Evolutionary conservation across 139 green algal species (phyloP), one percentile per base, ranked within the genome.

Genomic region (Pleodorina starrii): DNA sequence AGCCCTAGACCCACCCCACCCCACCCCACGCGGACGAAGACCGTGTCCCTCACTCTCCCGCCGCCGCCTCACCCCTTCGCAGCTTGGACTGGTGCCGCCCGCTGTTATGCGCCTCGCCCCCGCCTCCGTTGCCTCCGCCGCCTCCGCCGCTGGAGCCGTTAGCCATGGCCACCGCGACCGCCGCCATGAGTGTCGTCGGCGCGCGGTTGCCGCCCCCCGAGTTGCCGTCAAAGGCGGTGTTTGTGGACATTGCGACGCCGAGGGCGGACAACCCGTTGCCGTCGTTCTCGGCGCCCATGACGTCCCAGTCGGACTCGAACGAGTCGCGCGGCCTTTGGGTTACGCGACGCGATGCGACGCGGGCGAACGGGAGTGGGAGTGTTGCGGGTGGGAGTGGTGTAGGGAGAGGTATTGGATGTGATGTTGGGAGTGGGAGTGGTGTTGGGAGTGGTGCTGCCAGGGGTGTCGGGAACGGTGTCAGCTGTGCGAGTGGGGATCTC

Each of bases 281-380:
- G 82, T 88, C 82, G 44, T 35, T 76, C 11, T 88, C 82, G 11
- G 44, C 46, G 29, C 84, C 84, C 84, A 89, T 82, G 25, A 89
- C 69, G 51, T 89, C 84, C 84, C 84, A 89, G 36, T 89, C 84
- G 2, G 48, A 74, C 10, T 89, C 84, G 38, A 89, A 82, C 21
- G 84, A 89, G 25, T 82, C 69, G 25, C 69, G 84, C 4, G 69
- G 84, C 48, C 82, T 76, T 38, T 27, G 38, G 69, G n/a, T n/a
- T n/a, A n/a, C n/a, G n/a, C n/a, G n/a, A n/a, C n/a, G n/a, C n/a
- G n/a, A n/a, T n/a, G n/a, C n/a, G n/a, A n/a, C n/a, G n/a, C n/a
- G n/a, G n/a, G n/a, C n/a, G n/a, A n/a, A n/a, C n/a, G n/a, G n/a
- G n/a, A n/a, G n/a, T n/a, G n/a, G n/a, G n/a, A n/a, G n/a, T n/a